Base-by-base conservation (phyloP, 495 filamentous ascomycete genomes). In the Xylaria grammica region DNA sequence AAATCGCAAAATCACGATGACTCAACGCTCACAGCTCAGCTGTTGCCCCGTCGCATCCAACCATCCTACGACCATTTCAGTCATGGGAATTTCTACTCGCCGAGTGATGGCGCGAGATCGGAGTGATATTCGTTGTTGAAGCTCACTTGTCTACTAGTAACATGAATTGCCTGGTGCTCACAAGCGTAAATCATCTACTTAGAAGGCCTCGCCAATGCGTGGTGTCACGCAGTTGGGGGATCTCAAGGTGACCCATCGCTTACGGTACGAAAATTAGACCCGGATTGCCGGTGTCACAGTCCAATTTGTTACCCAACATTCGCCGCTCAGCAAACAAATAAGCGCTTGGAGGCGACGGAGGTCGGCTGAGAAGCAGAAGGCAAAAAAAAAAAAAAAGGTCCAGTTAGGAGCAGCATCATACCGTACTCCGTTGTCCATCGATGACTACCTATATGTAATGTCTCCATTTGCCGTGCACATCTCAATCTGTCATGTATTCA, bases 1-100 rank as follows among this genome's bases (percentile, higher is more conserved):
- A 62, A 63, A 45, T 48, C 60, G 30, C 38, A 40, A 62, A 63
- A 45, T 48, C 60, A 44, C 38, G 50, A 63, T 63, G 60, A 63
- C 48, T 63, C 60, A 63, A 63, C 50, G 44, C 32, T 44, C 42
- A n/a, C 50, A 34, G 50, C 60, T 54, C 50, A 63, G 60, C 50
- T 54, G 38, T 54, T 19, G 19, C 13, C 42, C 38, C 15, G 24
- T 34, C 8, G 36, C 52, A 57, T 45, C 24, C 10, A 26, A 40
- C 54, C n/a, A 59, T 45, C 24, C 40, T 22, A 24, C 55, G 49
- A 49, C 17, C 48, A 54, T 17, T 45, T 53, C 60, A 45, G 9
- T 50, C 17, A 48, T 44, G 10, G 20, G 24, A 32, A 22, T 46
- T 40, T 55, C 42, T 55, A 20, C 13, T 52, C 32, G 54, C 34